phyloP scores from a whole-genome alignment of 805 yeast species.

The Maudiozyma pseudohumilis region DNA sequence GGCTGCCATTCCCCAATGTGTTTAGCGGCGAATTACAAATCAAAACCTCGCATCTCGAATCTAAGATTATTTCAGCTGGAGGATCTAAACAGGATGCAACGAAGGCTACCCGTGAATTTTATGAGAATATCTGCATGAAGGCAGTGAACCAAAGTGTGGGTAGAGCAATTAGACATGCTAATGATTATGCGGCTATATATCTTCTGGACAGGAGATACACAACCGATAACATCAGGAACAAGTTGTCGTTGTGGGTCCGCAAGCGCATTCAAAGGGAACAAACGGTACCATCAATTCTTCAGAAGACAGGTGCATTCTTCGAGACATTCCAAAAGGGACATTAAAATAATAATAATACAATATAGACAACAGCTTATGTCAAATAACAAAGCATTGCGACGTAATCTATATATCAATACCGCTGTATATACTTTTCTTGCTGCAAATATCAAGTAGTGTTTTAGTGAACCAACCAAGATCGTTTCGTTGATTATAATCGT shows the following conservation, averaged over 20 bases:
- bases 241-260: slow-evolving; percentile 68
- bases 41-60: slow-evolving; percentile 54
- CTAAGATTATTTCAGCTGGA: slow-evolving; percentile 38
- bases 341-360: not conserved
- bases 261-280: slow-evolving; percentile 28
- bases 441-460: slow-evolving; percentile 19
- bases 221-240: slow-evolving; percentile 37
- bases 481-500: slow-evolving; percentile 17
- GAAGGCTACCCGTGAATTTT: slow-evolving; percentile 43
- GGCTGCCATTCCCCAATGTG: slow-evolving; percentile 82
- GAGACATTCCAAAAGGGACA: no score
- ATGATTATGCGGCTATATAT: slow-evolving; percentile 70
- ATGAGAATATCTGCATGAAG: slow-evolving; percentile 81
- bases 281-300: slow-evolving; percentile 12
- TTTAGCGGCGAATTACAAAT: slow-evolving; percentile 74
- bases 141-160: slow-evolving; percentile 91
- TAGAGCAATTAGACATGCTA: slow-evolving; percentile 74
- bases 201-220: slow-evolving; percentile 59
- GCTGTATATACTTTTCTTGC: slow-evolving; percentile 21
- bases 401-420: slow-evolving; percentile 21
- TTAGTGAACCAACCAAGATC: slow-evolving; percentile 30
- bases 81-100: slow-evolving; percentile 38
- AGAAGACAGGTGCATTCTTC: slow-evolving; percentile 19
- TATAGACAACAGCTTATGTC: slow-evolving; percentile 1
- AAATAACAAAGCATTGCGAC: no score